A percentile compares a stretch with the other conserved stretches of the same genome.
Conservation (phyloP, 805 yeast species). For the Nakazawaea pomicola region DNA sequence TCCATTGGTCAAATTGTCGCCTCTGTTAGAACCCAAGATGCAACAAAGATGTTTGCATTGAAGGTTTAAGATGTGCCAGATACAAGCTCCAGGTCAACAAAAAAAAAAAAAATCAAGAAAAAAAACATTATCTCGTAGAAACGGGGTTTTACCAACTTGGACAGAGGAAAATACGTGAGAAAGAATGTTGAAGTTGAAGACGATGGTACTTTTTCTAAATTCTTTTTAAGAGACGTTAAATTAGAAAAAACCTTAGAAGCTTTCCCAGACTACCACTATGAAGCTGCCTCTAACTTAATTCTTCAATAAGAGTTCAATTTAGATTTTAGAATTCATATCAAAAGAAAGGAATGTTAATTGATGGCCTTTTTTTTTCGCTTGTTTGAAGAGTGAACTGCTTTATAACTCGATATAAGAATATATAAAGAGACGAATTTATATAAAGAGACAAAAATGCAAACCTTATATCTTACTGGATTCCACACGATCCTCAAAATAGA, state of each 20-base stretch:
- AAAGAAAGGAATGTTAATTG: background rate
- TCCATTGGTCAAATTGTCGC: slow-evolving; percentile 96
- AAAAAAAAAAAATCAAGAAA: too few species aligned
- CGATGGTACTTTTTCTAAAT: slow-evolving; percentile 99
- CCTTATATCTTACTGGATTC: too few species aligned
- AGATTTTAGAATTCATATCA: background rate
- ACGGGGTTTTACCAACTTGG: slow-evolving; percentile 99
- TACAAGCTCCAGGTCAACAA: slow-evolving; percentile 99
- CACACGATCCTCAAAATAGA: too few species aligned
- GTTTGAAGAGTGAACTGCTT: background rate
- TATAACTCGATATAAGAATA: too few species aligned
- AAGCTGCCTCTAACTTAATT: slow-evolving; percentile 35
- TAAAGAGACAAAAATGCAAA: too few species aligned
- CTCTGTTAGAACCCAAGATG: slow-evolving; percentile 97
- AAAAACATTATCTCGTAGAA: slow-evolving; percentile 98
- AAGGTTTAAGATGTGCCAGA: slow-evolving; percentile 99
- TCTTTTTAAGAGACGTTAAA: slow-evolving; percentile 94
- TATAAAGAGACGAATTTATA: too few species aligned
- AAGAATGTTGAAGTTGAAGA: slow-evolving; percentile 98
- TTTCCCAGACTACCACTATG: slow-evolving; percentile 84
- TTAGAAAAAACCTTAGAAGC: slow-evolving; percentile 85
- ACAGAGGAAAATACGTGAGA: slow-evolving; percentile 97
- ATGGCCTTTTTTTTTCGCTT: background rate
- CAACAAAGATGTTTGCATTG: slow-evolving; percentile 95
- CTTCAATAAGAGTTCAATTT: background rate